Percentiles rank a stretch among this genome's conserved stretches.
These are phyloP conservation scores for Metrosideros polymorpha DNA, from an alignment of 441 rosid species.

Conservation along the genomic window DNA sequence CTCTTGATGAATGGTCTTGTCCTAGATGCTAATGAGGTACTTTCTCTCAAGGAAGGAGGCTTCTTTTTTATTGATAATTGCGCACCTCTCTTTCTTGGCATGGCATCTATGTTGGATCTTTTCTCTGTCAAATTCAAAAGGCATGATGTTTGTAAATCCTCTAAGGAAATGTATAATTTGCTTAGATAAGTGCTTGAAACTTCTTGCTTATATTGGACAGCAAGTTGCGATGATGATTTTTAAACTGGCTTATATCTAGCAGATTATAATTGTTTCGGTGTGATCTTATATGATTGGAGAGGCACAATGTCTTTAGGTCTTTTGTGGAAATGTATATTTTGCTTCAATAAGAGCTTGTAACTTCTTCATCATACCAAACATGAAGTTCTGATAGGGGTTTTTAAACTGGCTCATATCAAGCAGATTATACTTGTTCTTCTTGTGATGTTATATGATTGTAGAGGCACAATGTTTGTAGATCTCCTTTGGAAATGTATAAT, in stretches of 20 bases:
- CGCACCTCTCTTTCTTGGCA: not conserved
- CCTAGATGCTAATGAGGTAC: constrained; percentile 84
- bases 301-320: not conserved
- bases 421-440: not conserved
- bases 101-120: not conserved
- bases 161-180: not conserved
- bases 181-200: not conserved
- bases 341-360: not conserved
- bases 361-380: not conserved
- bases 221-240: not conserved
- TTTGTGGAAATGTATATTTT: not conserved
- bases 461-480: not conserved
- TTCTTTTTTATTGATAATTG: not conserved
- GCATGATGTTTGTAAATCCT: not conserved
- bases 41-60: not conserved
- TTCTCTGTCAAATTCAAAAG: not conserved
- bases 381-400: not conserved
- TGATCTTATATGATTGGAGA: not conserved
- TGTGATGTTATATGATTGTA: not conserved
- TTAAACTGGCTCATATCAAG: not conserved
- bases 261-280: not conserved
- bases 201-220: not conserved
- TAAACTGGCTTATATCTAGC: not conserved
- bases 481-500: not conserved
- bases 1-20: constrained; percentile 98